These are phyloP conservation scores for Lojkania enalia DNA, from an alignment of 2,329 filamentous ascomycete genomes.

Conservation along the genomic window DNA sequence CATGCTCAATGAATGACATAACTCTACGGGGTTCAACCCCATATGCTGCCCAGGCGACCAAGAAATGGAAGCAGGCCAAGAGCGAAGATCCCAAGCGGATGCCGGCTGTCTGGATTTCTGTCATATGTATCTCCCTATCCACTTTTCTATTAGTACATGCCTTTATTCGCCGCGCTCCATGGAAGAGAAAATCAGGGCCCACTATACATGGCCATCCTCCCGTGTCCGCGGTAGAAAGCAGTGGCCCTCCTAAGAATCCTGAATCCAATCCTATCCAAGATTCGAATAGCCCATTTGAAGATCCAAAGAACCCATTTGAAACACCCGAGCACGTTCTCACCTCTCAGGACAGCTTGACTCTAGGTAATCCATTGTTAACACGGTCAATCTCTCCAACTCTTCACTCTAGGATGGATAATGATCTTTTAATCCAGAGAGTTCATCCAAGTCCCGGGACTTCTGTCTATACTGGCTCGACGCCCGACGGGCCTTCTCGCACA, in stretches of 20 bases:
- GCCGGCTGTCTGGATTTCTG: conserved; percentile 38
- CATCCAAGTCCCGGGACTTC: conserved; percentile 22
- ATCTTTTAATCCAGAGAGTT: conserved; percentile 28
- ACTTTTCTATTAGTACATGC: conserved; percentile 36
- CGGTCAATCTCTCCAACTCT: conserved; percentile 14
- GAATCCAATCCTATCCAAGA: neutral
- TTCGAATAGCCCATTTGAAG: neutral
- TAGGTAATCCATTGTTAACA: neutral
- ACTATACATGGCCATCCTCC: conserved; percentile 11
- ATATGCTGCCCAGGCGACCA: conserved; percentile 24
- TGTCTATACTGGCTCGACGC: conserved; percentile 23
- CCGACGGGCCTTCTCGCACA: conserved; percentile 20
- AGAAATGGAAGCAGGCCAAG: conserved; percentile 36
- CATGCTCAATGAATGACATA: conserved; percentile 43
- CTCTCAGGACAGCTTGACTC: conserved; percentile 3
- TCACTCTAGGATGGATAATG: conserved; percentile 20
- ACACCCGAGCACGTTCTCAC: conserved; percentile 4
- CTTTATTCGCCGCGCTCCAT: conserved; percentile 28
- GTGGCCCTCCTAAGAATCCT: neutral
- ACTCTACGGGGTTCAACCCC: conserved; percentile 39
- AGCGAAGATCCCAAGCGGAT: conserved; percentile 28
- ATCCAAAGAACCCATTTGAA: neutral
- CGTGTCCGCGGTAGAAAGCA: neutral
- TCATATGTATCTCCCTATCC: conserved; percentile 34
- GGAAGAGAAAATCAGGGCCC: conserved; percentile 18